Conservation (phyloP, 345 rosid species). For the Aquilaria yunnanensis region DNA sequence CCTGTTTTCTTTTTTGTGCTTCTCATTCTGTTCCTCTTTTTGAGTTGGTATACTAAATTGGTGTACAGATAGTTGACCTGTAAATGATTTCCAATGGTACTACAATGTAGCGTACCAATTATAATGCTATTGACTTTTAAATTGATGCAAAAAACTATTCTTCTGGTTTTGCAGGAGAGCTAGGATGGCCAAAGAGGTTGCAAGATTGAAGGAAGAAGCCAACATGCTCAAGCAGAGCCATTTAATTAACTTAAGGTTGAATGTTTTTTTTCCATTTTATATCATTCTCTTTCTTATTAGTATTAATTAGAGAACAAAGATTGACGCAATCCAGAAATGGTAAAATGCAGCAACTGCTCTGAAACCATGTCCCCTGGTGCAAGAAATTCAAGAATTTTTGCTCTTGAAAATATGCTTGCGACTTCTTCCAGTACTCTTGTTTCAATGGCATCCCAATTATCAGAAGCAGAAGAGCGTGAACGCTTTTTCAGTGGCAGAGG, state of each 20-base stretch:
- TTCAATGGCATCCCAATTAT: slow-evolving; percentile 94
- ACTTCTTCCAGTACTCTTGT: slow-evolving; percentile 82
- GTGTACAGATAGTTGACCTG: not conserved
- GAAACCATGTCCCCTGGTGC: slow-evolving; percentile 93
- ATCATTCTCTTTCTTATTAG: not conserved
- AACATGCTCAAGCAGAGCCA: slow-evolving; percentile 47
- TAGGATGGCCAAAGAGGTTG: slow-evolving; percentile 82
- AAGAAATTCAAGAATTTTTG: slow-evolving; percentile 86
- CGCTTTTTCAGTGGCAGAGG: slow-evolving; percentile 85
- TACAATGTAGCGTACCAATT: not conserved
- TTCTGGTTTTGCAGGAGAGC: slow-evolving; percentile 60
- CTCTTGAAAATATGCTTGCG: slow-evolving; percentile 93
- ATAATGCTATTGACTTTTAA: not conserved
- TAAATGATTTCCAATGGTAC: not conserved
- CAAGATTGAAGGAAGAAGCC: slow-evolving; percentile 76
- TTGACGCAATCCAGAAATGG: not conserved
- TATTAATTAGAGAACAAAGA: not conserved
- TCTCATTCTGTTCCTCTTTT: not conserved
- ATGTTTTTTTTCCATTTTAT: not conserved
- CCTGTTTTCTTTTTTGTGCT: not conserved
- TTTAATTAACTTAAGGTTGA: slow-evolving; percentile 37
- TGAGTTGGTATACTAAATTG: not conserved
- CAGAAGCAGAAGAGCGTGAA: slow-evolving; percentile 98
- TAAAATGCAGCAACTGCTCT: slow-evolving; percentile 40
- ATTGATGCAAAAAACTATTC: slow-evolving; percentile 11